These are phyloP conservation scores for Acmispon strigosus DNA, from an alignment of 306 rosid species.

Conservation along the genomic window DNA sequence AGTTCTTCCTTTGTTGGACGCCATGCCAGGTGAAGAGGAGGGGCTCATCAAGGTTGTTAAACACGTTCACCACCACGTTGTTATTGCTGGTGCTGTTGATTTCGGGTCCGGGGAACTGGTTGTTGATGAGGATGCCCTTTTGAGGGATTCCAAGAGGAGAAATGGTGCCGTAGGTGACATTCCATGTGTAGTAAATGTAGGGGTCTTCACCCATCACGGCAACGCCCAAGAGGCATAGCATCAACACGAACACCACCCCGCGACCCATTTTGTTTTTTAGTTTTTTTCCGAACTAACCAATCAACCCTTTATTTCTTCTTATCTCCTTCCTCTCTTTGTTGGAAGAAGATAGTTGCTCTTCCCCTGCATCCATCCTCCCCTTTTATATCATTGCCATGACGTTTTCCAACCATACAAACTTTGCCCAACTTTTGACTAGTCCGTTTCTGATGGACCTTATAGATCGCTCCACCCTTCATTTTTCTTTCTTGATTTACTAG, in stretches of 20 bases:
- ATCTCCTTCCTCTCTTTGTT: neutral
- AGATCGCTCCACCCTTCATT: neutral
- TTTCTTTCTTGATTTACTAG: neutral
- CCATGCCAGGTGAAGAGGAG: conserved; percentile 70
- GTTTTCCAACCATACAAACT: neutral
- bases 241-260: neutral
- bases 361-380: neutral
- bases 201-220: conserved; percentile 57
- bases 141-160: conserved; percentile 65
- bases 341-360: conserved; percentile 30
- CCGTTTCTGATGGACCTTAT: neutral
- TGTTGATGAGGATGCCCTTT: conserved; percentile 69
- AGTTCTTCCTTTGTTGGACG: conserved; percentile 66
- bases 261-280: conserved; percentile 13
- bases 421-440: neutral
- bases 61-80: conserved; percentile 51
- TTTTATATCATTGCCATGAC: conserved; percentile 29
- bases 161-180: conserved; percentile 60
- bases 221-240: conserved; percentile 27
- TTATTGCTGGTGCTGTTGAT: conserved; percentile 70
- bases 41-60: conserved; percentile 75
- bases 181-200: conserved; percentile 58
- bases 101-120: conserved; percentile 70
- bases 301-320: neutral
- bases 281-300: too few species aligned